A percentile compares a stretch with the other conserved stretches of the same genome.
These are phyloP conservation scores for Termitomyces titanicus DNA, from an alignment of 768 basidiomycete species.

Conservation along the genomic window DNA sequence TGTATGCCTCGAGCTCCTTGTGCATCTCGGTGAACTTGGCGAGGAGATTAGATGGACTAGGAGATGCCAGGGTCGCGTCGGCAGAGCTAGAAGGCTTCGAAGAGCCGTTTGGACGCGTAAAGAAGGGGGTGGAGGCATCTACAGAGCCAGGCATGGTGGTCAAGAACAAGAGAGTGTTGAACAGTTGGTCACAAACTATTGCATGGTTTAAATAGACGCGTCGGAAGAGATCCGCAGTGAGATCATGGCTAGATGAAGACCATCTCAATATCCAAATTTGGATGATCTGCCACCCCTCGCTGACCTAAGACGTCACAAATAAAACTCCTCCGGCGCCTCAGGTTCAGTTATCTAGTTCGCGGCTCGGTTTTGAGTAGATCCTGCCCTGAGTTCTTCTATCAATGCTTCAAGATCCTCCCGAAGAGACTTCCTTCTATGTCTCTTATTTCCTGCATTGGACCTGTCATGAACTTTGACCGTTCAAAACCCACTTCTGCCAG, in stretches of 20 bases:
- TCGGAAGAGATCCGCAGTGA: conserved; percentile 7
- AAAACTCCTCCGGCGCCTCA: not conserved
- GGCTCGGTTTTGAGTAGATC: not conserved
- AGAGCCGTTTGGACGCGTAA: conserved; percentile 6
- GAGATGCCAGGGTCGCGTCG: not conserved
- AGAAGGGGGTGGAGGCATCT: conserved; percentile 18
- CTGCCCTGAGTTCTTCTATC: conserved; percentile 8
- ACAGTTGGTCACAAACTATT: not conserved
- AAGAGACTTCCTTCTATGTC: not conserved
- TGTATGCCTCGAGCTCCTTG: conserved; percentile 52
- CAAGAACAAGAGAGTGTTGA: not conserved
- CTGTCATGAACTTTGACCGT: not conserved
- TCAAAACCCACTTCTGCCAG: not conserved
- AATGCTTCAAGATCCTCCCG: conserved; percentile 16
- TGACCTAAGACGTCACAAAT: conserved; percentile 4
- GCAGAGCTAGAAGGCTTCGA: not conserved
- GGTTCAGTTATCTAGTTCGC: too few species aligned
- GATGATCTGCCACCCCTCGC: not conserved
- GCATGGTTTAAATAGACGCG: conserved; percentile 16
- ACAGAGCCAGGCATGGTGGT: conserved; percentile 22
- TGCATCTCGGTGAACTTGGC: conserved; percentile 42
- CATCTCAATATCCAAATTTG: not conserved
- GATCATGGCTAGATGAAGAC: not conserved
- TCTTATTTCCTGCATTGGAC: not conserved
- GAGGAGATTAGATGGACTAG: conserved; percentile 18